Conservation (phyloP, 2,329 filamentous ascomycete genomes). For the Hypoxylon sp. region DNA sequence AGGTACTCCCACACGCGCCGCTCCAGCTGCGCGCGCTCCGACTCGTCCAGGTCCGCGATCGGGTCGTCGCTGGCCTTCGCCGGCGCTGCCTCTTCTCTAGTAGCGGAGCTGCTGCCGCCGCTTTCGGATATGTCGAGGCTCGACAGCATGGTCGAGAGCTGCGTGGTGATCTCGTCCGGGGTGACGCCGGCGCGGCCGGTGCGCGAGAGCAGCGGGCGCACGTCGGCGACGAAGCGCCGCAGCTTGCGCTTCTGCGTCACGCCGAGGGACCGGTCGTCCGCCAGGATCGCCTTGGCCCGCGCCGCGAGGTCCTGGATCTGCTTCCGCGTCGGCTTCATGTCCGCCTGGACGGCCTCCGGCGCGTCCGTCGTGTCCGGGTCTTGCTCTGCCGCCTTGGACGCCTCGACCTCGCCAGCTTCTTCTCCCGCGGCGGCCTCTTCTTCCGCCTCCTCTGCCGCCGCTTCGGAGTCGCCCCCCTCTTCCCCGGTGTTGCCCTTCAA, state of each 20-base stretch:
- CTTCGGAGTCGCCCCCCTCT: constrained; percentile 30
- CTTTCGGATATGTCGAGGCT: constrained; percentile 51
- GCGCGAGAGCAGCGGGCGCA: constrained; percentile 69
- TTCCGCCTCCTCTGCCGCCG: constrained; percentile 30
- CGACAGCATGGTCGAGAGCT: constrained; percentile 60
- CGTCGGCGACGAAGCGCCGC: constrained; percentile 72
- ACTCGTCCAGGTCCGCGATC: constrained; percentile 55
- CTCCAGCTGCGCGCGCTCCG: constrained; percentile 63
- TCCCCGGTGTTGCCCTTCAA: constrained; percentile 26
- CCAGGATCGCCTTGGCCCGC: constrained; percentile 68
- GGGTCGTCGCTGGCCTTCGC: constrained; percentile 11
- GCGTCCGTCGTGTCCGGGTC: constrained; percentile 50
- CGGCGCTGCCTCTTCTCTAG: background rate
- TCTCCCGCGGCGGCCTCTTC: constrained; percentile 38
- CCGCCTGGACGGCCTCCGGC: constrained; percentile 34
- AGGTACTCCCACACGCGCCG: constrained; percentile 67
- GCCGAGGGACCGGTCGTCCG: constrained; percentile 60
- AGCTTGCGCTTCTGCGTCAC: constrained; percentile 79
- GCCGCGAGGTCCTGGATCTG: constrained; percentile 60
- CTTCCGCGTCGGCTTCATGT: constrained; percentile 44
- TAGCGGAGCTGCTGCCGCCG: constrained; percentile 48
- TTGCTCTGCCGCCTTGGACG: constrained; percentile 45
- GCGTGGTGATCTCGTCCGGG: constrained; percentile 57
- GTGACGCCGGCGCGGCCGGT: constrained; percentile 49
- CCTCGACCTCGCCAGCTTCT: constrained; percentile 38